Percentiles rank a stretch among this genome's conserved stretches.
Conservation (phyloP, 495 filamentous ascomycete species). For the Penicillium subrubescens region DNA sequence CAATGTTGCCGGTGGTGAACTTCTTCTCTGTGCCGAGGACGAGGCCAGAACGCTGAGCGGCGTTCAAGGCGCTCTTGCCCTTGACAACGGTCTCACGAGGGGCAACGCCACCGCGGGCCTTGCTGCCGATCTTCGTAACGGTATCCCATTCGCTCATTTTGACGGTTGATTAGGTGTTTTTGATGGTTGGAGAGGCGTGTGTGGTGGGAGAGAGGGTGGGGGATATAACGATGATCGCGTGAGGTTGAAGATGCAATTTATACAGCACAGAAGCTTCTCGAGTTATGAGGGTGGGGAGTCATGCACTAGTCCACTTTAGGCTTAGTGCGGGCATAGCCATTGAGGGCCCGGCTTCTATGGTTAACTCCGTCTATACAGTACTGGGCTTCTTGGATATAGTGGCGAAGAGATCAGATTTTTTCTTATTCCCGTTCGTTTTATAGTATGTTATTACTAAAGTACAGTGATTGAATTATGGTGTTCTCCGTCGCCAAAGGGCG, state of each 20-base stretch:
- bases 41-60: slow-evolving; percentile 77
- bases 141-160: slow-evolving; percentile 76
- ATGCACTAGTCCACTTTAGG: slow-evolving; percentile 32
- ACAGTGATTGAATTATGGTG: not conserved
- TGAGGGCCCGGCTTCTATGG: not conserved
- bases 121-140: slow-evolving; percentile 92
- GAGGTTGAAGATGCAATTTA: slow-evolving; percentile 43
- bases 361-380: not conserved
- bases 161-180: slow-evolving; percentile 12
- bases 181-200: slow-evolving; percentile 1
- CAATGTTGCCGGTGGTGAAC: slow-evolving; percentile 70
- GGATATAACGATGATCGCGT: slow-evolving; percentile 30
- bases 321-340: slow-evolving; percentile 9
- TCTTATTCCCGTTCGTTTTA: not conserved
- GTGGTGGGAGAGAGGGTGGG: slow-evolving; percentile 11
- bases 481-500: not conserved
- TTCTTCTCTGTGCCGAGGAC: slow-evolving; percentile 94
- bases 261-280: slow-evolving; percentile 52
- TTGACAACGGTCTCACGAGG: slow-evolving; percentile 83
- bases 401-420: not conserved
- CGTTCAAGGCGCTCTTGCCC: slow-evolving; percentile 86
- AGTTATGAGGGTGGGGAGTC: slow-evolving; percentile 35
- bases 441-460: not conserved
- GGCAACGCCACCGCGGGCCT: slow-evolving; percentile 59
- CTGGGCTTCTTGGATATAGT: not conserved